These are phyloP conservation scores for Arthrobotrys megalospora DNA, from an alignment of 2,329 filamentous ascomycete genomes.

Conservation along the genomic window DNA sequence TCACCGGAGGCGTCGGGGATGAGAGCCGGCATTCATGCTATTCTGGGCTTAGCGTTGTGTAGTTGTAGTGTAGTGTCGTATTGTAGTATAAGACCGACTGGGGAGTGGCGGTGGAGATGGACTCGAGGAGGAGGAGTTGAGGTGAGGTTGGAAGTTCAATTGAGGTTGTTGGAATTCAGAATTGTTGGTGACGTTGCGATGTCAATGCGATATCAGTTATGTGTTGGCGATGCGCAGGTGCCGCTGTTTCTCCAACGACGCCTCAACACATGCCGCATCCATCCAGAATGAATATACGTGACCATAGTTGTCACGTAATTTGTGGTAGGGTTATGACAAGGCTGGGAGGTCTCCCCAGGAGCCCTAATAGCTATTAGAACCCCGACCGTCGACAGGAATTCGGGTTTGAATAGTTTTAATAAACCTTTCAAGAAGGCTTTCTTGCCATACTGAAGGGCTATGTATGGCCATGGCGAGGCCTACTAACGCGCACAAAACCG, in stretches of 20 bases:
- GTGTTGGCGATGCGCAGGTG: conserved; percentile 27
- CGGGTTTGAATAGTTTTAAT: no score
- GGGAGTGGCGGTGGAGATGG: neutral
- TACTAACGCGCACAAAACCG: no score
- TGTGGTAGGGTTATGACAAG: no score
- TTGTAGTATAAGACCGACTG: neutral
- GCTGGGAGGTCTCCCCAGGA: no score
- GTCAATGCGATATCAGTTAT: neutral
- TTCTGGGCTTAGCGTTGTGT: neutral
- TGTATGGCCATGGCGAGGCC: no score
- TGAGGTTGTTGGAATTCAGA: neutral
- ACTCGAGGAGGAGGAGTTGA: conserved; percentile 7
- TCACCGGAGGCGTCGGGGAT: conserved; percentile 54
- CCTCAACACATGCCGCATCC: conserved; percentile 44
- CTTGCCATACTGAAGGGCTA: no score
- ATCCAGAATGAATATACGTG: neutral
- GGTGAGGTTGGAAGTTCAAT: neutral
- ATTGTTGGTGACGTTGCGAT: conserved; percentile 12
- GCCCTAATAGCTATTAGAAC: no score
- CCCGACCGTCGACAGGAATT: no score
- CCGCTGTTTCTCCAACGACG: conserved; percentile 18
- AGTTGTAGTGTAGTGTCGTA: neutral
- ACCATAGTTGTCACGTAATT: no score
- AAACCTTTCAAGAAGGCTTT: no score
- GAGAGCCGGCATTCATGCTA: conserved; percentile 60